Base-by-base conservation (phyloP, 1,284 basidiomycete genomes). In the Rhodotorula sp. region DNA sequence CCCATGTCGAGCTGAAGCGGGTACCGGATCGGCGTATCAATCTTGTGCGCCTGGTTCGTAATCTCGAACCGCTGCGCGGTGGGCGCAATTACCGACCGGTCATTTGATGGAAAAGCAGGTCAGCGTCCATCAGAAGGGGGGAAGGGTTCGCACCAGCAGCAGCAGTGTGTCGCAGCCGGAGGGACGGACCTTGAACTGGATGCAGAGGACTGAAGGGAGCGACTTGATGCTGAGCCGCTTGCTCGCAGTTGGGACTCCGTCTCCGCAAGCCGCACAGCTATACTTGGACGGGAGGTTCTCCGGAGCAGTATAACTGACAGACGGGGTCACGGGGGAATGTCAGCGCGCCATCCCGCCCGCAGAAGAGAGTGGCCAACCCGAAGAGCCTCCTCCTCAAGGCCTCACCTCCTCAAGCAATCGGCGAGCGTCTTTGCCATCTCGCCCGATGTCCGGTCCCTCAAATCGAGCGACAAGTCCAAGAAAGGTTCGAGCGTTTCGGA, bases 21-120 rank as follows among this genome's bases (percentile, higher is more conserved):
- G 79, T 97, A 93, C 3, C 88, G 87, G 63, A 98, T 88, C 34
- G 86, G 87, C 2, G 87, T 85, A 78, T 95, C 93, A 68, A 98
- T 89, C 83, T 98, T 98, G 75, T 87, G 87, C 5, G 66, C 56
- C 23, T 43, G 14, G 23, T 43, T 28, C 34, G 86, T 84, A 78
- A 97, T 93, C 78, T 97, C 95, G 80, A 97, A 98, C 5, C 95
- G 89, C 93, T 95, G 79, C 50, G 64, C 21, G n/a, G n/a, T 7
- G 34, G 16, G 18, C 15, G 45, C 21, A 7, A 26, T 18, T 0
- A 4, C 5, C 34, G 15, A 5, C 19, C n/a, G 55, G 1, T 43
- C 5, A 23, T 12, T 54, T 16, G 21, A 18, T 10, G 4, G 12
- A 23, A 8, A 23, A 10, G 5, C 5, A 54, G 21, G 14, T 26